Conservation (phyloP, 129 eudicot species). For the Lactuca saligna region DNA sequence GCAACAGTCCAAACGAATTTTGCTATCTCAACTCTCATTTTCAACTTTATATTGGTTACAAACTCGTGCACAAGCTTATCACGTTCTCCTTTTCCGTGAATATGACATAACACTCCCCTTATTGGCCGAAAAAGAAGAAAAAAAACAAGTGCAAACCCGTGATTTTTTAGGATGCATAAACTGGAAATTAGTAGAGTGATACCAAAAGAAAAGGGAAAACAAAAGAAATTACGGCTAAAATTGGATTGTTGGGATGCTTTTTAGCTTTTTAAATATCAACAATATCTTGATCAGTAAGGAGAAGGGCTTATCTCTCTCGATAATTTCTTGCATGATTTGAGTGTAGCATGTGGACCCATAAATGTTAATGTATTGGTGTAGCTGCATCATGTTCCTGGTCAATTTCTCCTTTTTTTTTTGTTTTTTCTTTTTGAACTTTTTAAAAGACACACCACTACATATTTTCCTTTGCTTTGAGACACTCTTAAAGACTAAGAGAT, state of each 20-base stretch:
- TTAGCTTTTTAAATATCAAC: not conserved
- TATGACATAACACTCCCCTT: constrained; percentile 31
- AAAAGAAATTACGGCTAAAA: constrained; percentile 1
- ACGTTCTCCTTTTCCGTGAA: constrained; percentile 28
- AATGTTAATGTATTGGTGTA: constrained; percentile 12
- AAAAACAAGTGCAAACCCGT: constrained; percentile 1
- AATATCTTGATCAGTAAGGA: constrained; percentile 2
- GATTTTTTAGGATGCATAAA: constrained; percentile 6
- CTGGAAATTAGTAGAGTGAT: not conserved
- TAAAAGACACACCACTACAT: constrained; percentile 24
- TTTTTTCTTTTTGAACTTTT: constrained; percentile 10
- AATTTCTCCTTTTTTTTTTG: constrained; percentile 12
- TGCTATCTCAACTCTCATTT: constrained; percentile 19
- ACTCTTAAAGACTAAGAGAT: constrained; percentile 28
- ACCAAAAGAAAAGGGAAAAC: not conserved
- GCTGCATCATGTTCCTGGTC: constrained; percentile 26
- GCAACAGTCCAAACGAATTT: constrained; percentile 20
- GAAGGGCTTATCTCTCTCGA: constrained; percentile 14
- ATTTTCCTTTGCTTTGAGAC: constrained; percentile 23
- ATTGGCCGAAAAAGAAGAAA: constrained; percentile 18
- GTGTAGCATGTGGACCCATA: constrained; percentile 34
- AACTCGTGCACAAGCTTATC: constrained; percentile 33
- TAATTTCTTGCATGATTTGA: constrained; percentile 8
- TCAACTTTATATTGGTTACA: constrained; percentile 26
- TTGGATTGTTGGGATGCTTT: not conserved